Evolutionary conservation across 2,329 filamentous ascomycete species (phyloP), one percentile per base, ranked within the genome.

Genomic region (Fusarium chuoi): DNA sequence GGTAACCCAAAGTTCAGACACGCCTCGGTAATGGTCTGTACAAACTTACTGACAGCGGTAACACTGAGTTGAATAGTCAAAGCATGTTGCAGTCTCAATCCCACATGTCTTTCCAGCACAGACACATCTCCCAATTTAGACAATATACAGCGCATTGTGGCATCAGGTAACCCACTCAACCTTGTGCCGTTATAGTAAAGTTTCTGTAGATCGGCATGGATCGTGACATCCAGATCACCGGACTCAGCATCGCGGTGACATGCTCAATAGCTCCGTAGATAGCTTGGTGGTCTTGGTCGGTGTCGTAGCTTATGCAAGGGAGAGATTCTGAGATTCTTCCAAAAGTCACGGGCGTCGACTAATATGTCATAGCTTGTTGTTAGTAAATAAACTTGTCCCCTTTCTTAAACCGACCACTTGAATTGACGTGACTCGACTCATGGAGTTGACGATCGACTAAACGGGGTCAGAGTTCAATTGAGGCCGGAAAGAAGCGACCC

Each of bases 401-500:
- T 65, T 51, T 68, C 65, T 54, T 56, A 55, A 64, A 49, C 46
- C 36, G 54, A 64, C 42, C 46, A 42, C 64, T 55, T 68, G 48
- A 68, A 49, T 68, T 28, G 56, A 51, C 49, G 36, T 28, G 41
- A 52, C 54, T 48, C 35, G 48, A 48, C 45, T 41, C 48, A 45
- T 69, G 48, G 44, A 70, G 65, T 49, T 64, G 62, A 58, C 46
- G 66, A 68, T 65, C 52, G 60, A 60, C 60, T 65, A 58, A 72
- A 65, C 46, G 46, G 36, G 30, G 68, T 65, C 69, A 76, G 42
- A 72, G 58, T 49, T 58, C 63, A 62, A 64, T 66, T 62, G 58
- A 68, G 65, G 62, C 62, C 71, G 70, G 75, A 76, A 74, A 77
- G 75, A 75, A 65, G 58, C 59, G 59, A 70, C 75, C 58, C 71